Evolutionary conservation across 2,329 filamentous ascomycete species (phyloP), one percentile per base, ranked within the genome.

Genomic region (Pseudogymnoascus sp.): DNA sequence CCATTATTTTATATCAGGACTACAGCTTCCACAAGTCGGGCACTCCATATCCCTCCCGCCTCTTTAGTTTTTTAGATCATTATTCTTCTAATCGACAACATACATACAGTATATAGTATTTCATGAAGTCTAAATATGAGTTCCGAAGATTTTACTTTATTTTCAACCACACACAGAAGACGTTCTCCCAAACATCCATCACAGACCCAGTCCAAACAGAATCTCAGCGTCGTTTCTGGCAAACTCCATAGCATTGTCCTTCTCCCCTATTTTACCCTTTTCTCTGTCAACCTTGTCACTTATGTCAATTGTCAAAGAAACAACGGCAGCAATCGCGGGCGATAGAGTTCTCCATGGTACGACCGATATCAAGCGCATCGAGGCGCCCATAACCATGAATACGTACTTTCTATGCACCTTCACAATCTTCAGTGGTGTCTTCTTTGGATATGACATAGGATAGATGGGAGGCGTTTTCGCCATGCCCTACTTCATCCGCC

Each of bases 321-420:
- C 19, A 42, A 33, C 11, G 12, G 19, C 3, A 42, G 41, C 41
- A 23, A 7, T 42, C 75, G 52, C 84, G 75, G 39, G 39, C 9
- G 41, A 22, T 42, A 11, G 41, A 30, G 59, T 45, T 7, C 49
- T 62, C 28, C 14, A 16, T 5, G 23, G 8, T 38, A 72, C 72
- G 7, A 69, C 76, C 65, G 80, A 86, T 72, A 75, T 85, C 67
- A 77, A 78, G 67, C 77, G 79, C 66, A 80, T 87, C 71, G 85
- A 88, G 19, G 2, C 19, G 19, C 19, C 19, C 19, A 19, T 88
- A 69, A 87, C 85, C 67, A 76, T 83, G 76, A 84, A 85, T 77
- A 84, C 85, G 62, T 87, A 88, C 72, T 64, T 86, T 55, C 80
- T 87, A 70, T 87, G 84, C 74, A 84, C 83, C 67, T 88, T 87